Evolutionary conservation across 495 filamentous ascomycete genomes (phyloP).

Genomic region (Talaromyces liani): DNA sequence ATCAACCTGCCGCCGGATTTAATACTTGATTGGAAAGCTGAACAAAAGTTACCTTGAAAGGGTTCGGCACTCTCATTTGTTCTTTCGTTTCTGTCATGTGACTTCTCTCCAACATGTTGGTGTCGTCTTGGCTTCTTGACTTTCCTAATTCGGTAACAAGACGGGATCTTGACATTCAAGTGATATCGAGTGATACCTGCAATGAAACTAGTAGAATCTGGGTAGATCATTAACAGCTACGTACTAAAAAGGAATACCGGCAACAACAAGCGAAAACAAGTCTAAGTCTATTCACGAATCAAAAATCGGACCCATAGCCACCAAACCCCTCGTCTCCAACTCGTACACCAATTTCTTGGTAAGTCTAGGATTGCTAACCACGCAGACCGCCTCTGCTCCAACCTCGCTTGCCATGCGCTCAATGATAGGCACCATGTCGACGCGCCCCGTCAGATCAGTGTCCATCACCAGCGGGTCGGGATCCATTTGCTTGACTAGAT

Average conservation of each 20-base stretch:
- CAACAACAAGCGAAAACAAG: background rate
- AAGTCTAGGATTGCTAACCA: slow-evolving; percentile 68
- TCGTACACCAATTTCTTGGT: slow-evolving; percentile 68
- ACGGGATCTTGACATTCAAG: background rate
- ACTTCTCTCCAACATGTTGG: background rate
- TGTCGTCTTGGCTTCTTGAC: background rate
- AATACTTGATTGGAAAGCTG: background rate
- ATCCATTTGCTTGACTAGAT: slow-evolving; percentile 45
- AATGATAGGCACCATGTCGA: slow-evolving; percentile 50
- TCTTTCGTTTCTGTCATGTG: background rate
- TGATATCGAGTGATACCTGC: background rate
- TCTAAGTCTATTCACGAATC: slow-evolving; percentile 49
- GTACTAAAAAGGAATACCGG: background rate
- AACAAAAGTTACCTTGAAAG: background rate
- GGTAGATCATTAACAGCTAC: background rate
- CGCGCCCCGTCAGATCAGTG: slow-evolving; percentile 38
- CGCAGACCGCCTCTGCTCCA: slow-evolving; percentile 63
- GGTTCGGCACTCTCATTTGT: background rate
- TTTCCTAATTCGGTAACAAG: background rate
- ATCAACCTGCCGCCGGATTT: background rate
- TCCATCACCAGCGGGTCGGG: slow-evolving; percentile 47
- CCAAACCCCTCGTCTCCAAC: slow-evolving; percentile 59
- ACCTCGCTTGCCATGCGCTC: slow-evolving; percentile 50
- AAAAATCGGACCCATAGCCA: slow-evolving; percentile 74
- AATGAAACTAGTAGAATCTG: background rate